A percentile compares a stretch with the other conserved stretches of the same genome.
Evolutionary conservation across 164 flowering plant genomes (phyloP).

Genomic region (Sedum album): DNA sequence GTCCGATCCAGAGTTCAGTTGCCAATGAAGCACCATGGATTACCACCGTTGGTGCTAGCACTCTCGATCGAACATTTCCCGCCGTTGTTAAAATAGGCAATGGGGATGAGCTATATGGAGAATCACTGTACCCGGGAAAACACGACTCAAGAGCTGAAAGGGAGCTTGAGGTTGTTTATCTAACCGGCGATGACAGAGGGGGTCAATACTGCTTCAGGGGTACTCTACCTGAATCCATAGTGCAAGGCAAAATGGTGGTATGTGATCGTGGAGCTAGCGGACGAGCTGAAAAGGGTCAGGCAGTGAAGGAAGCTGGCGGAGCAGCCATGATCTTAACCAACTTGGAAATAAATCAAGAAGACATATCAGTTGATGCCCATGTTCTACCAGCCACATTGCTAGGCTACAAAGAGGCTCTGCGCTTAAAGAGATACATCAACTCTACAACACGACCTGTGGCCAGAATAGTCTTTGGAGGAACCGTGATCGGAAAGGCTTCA

Average conservation of each 20-base stretch:
- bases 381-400: conserved; percentile 75
- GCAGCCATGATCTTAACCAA: conserved; percentile 84
- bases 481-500: too few relatives aligned
- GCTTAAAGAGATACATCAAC: too few relatives aligned
- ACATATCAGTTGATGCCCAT: conserved; percentile 28
- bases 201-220: conserved; percentile 60
- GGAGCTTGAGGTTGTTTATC: conserved; percentile 62
- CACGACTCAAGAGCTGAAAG: conserved; percentile 13
- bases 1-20: conserved; percentile 65
- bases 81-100: conserved; percentile 49
- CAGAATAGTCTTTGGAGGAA: too few relatives aligned
- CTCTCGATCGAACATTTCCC: conserved; percentile 81
- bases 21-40: conserved; percentile 97
- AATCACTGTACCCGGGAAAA: conserved; percentile 76
- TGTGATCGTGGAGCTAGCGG: conserved; percentile 80
- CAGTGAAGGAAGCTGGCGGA: conserved; percentile 76
- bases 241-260: conserved; percentile 76
- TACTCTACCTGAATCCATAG: conserved; percentile 55
- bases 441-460: too few relatives aligned
- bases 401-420: conserved; percentile 25
- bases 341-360: conserved; percentile 47
- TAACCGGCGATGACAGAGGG: conserved; percentile 35
- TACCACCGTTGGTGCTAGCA: conserved; percentile 86
- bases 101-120: conserved; percentile 64
- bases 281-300: conserved; percentile 66